A percentile compares a stretch with the other conserved stretches of the same genome.
Evolutionary conservation across 1,284 basidiomycete species (phyloP).

Genomic region (Dichomitus squalens): DNA sequence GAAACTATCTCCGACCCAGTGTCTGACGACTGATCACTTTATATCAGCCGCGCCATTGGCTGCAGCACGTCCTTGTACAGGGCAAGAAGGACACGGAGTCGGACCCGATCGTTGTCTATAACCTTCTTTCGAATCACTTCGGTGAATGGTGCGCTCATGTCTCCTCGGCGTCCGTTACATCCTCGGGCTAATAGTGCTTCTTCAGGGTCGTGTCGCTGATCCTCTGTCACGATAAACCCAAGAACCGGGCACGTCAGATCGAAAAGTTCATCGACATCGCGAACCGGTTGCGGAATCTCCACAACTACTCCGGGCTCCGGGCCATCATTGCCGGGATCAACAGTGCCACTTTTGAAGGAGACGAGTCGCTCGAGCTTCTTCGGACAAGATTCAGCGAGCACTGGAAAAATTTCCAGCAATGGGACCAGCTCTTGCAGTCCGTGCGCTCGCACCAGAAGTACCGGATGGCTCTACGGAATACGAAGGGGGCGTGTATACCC

Average conservation of each 20-base stretch:
- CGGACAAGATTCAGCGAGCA: slow-evolving; percentile 61
- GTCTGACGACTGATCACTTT: background rate
- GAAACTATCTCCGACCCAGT: no score
- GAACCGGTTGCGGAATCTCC: slow-evolving; percentile 62
- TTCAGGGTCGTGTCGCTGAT: slow-evolving; percentile 73
- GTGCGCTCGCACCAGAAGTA: slow-evolving; percentile 77
- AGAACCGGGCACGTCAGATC: slow-evolving; percentile 67
- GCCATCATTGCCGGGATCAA: slow-evolving; percentile 86
- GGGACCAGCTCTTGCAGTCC: slow-evolving; percentile 75
- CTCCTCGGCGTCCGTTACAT: background rate
- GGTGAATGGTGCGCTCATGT: slow-evolving; percentile 64
- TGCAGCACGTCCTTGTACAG: slow-evolving; percentile 69
- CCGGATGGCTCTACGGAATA: slow-evolving; percentile 76
- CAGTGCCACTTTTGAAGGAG: slow-evolving; percentile 67
- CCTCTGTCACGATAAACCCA: slow-evolving; percentile 73
- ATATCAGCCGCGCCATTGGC: slow-evolving; percentile 76
- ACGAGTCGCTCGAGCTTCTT: slow-evolving; percentile 71
- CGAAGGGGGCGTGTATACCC: slow-evolving; percentile 80
- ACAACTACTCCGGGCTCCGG: slow-evolving; percentile 81
- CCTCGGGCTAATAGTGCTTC: background rate
- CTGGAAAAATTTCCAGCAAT: slow-evolving; percentile 72
- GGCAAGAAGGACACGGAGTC: slow-evolving; percentile 63
- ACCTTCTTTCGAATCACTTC: slow-evolving; percentile 72
- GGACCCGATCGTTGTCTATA: slow-evolving; percentile 71
- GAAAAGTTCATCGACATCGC: slow-evolving; percentile 81